Conservation (phyloP, 2,329 filamentous ascomycete genomes). For the Apiospora hydei region DNA sequence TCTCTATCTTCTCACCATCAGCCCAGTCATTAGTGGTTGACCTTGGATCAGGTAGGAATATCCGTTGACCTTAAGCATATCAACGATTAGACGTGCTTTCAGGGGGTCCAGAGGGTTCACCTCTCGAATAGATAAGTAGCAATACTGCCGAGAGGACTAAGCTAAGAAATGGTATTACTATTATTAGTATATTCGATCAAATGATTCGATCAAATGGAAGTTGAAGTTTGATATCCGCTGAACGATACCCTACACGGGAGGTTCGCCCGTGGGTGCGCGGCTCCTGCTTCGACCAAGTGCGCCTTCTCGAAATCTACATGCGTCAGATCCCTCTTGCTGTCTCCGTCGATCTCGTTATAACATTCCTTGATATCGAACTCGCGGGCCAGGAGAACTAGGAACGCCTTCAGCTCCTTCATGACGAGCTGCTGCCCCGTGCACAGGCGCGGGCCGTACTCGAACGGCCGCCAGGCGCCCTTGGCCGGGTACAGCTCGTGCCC, state of each 20-base stretch:
- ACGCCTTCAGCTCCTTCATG: slow-evolving; percentile 58
- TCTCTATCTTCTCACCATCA: no score
- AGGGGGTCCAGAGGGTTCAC: background rate
- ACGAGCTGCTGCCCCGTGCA: slow-evolving; percentile 66
- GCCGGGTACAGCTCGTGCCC: slow-evolving; percentile 44
- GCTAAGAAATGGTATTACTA: background rate
- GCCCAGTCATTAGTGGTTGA: no score
- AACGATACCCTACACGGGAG: slow-evolving; percentile 37
- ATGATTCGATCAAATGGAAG: background rate
- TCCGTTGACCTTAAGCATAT: background rate
- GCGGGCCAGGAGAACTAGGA: slow-evolving; percentile 55
- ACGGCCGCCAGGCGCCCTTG: slow-evolving; percentile 59
- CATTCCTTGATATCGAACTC: slow-evolving; percentile 56
- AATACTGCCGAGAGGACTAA: background rate
- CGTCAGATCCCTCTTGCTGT: slow-evolving; percentile 35
- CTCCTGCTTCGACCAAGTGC: slow-evolving; percentile 37
- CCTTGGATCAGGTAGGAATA: no score
- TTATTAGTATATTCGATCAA: background rate
- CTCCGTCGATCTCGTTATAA: slow-evolving; percentile 38
- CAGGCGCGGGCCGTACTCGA: slow-evolving; percentile 59
- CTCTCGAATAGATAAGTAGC: background rate
- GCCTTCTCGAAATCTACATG: slow-evolving; percentile 38
- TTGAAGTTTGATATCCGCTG: slow-evolving; percentile 31
- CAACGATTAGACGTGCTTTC: background rate
- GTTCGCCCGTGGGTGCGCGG: slow-evolving; percentile 37